Percentiles rank a stretch among this genome's conserved stretches.
Conservation (phyloP, 352 stramenopile genomes). For the Globisporangium cylindrosporum region DNA sequence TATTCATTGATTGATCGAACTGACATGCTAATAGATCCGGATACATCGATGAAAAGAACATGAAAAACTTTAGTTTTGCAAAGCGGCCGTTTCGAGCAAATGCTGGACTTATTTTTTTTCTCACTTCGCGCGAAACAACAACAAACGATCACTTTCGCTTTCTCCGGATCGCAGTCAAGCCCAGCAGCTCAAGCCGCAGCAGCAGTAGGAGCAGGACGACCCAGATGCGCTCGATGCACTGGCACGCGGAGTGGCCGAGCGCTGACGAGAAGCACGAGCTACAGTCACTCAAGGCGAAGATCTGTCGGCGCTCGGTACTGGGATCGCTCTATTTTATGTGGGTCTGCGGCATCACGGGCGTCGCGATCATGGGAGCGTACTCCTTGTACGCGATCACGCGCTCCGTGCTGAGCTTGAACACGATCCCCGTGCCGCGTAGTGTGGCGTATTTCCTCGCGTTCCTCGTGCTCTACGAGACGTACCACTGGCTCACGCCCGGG, state of each 20-base stretch:
- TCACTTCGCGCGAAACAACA: background rate
- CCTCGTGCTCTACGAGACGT: conserved; percentile 41
- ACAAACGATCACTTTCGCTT: conserved; percentile 1
- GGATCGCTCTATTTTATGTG: conserved; percentile 29
- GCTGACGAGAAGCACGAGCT: conserved; percentile 28
- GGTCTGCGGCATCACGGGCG: conserved; percentile 21
- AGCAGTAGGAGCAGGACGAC: background rate
- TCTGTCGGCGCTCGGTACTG: conserved; percentile 29
- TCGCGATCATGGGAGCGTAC: conserved; percentile 20
- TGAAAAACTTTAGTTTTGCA: conserved; percentile 1
- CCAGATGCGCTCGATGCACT: conserved; percentile 5
- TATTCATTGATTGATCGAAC: background rate
- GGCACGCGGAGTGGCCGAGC: conserved; percentile 15
- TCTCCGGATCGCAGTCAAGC: background rate
- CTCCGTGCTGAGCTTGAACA: conserved; percentile 18
- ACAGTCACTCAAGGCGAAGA: conserved; percentile 26
- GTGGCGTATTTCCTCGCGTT: conserved; percentile 33
- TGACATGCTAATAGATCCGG: background rate
- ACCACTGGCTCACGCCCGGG: conserved; percentile 26
- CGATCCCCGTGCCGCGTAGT: conserved; percentile 12
- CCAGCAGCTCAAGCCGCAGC: background rate
- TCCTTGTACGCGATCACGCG: conserved; percentile 21
- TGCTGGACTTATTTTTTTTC: conserved; percentile 3
- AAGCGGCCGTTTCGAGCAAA: background rate
- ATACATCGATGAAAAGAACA: background rate